Evolutionary conservation across 2,329 filamentous ascomycete genomes (phyloP), one percentile per base, ranked within the genome.

Genomic region (Microthyrium microscopicum): DNA sequence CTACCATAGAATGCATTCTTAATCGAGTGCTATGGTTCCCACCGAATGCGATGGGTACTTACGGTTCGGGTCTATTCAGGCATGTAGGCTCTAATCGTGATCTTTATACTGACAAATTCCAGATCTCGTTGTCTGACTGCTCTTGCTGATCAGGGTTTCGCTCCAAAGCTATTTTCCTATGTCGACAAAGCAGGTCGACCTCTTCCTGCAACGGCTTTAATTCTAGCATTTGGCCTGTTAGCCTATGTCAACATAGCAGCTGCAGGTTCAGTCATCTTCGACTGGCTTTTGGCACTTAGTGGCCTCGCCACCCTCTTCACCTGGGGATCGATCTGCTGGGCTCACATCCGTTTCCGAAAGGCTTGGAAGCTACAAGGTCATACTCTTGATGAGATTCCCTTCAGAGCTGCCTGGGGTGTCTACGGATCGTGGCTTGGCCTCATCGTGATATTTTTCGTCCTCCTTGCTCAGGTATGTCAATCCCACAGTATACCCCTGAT

Each of bases 281-380:
- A 39, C 29, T 39, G 37, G 37, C 29, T 39, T 5, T 24, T 39
- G 12, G 26, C 37, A 8, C 28, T 39, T 16, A 19, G 13, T 12
- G 37, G 37, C n/a, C 35, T 39, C 5, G 27, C 37, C 9, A 29
- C 34, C 13, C 21, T 39, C 9, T 39, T 39, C 22, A 38, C 37
- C 20, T 39, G 37, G 37, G 38, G 37, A 7, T 37, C 37, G 3
- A 39, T 39, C 29, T 38, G 35, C 18, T 16, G 38, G 15, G 26
- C 38, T 3, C 20, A 35, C 19, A 39, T 39, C 17, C 37, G 37
- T 15, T 39, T 39, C 24, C 37, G 37, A 7, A 13, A 38, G 18
- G 81, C 75, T n/a, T 92, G 83, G 82, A 64, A 61, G 28, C 48
- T 58, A 9, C 70, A 75, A 40, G 79, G 78, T 28, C 77, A 76